Percentiles rank a stretch among this genome's conserved stretches.
Evolutionary conservation across 192 early-diverging fungal genomes (phyloP).

Genomic region (Coemansia sp.): DNA sequence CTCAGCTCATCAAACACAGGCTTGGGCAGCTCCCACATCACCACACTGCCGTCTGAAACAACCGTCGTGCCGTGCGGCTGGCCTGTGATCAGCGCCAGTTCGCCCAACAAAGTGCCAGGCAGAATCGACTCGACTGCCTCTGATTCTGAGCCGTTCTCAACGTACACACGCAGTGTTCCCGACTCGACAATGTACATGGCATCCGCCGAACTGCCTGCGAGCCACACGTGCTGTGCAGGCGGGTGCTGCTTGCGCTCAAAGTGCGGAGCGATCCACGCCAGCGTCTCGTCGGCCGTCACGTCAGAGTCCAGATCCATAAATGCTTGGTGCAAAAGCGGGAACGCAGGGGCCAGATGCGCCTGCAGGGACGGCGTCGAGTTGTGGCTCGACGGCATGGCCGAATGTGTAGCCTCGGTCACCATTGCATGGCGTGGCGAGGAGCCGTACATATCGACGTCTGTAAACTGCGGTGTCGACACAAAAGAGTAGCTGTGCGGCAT

Average conservation of each 20-base stretch:
- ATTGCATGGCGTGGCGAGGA: slow-evolving; percentile 43
- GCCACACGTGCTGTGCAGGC: slow-evolving; percentile 67
- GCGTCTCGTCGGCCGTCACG: slow-evolving; percentile 56
- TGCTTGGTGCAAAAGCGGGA: slow-evolving; percentile 60
- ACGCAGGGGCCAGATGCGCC: slow-evolving; percentile 42
- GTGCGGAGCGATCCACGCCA: slow-evolving; percentile 59
- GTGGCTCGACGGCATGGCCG: slow-evolving; percentile 34
- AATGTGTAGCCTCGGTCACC: slow-evolving; percentile 43
- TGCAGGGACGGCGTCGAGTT: not conserved
- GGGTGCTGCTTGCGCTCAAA: slow-evolving; percentile 64
- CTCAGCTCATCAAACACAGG: slow-evolving; percentile 66
- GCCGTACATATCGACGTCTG: slow-evolving; percentile 31
- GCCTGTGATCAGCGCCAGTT: slow-evolving; percentile 75
- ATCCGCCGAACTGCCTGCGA: slow-evolving; percentile 56
- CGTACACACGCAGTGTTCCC: slow-evolving; percentile 64
- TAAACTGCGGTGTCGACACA: slow-evolving; percentile 33
- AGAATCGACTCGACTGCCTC: slow-evolving; percentile 77
- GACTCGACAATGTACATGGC: slow-evolving; percentile 77
- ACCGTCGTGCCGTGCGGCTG: slow-evolving; percentile 59
- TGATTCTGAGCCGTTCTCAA: slow-evolving; percentile 36
- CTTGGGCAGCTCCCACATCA: slow-evolving; percentile 75
- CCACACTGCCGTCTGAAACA: slow-evolving; percentile 62
- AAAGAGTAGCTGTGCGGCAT: slow-evolving; percentile 35
- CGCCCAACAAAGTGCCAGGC: slow-evolving; percentile 89
- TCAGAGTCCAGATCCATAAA: slow-evolving; percentile 63